Base-by-base conservation (phyloP, 2,329 filamentous ascomycete genomes). In the Cadophora malorum region DNA sequence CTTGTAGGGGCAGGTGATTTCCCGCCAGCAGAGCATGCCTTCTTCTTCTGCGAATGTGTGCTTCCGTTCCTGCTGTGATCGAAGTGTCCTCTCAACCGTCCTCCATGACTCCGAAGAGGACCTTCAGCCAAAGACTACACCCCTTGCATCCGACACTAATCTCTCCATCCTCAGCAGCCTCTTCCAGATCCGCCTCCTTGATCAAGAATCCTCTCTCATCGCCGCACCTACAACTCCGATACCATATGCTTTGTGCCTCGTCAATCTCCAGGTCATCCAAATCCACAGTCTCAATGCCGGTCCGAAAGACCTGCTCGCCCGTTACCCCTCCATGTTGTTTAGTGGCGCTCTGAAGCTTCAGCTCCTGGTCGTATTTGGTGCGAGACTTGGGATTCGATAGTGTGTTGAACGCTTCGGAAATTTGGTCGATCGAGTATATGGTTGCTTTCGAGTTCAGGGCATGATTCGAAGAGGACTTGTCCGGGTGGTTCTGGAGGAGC, bases 41-140 rank as follows among this genome's bases (percentile, higher is more conserved):
- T 23, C 55, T 10, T 19, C n/a, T 41, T 58, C 23, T n/a, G 12
- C 28, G 14, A 55, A 55, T 55, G 4, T 33, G 6, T 55, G 52
- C 16, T 19, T 41, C 23, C 45, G 59, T 49, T 33, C 9, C 41
- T 33, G 38, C 28, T 12, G 12, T n/a, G 8, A 16, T 31, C 28
- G 23, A 41, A 23, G 52, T 45, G 9, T 23, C 9, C 21, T 45
- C 38, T n/a, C 58, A 25, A 9, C 25, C 5, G 45, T 68, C 76
- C 60, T 81, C 83, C 33, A 87, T 78, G 16, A 88, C 82, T 9
- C 85, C 86, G 80, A 90, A 91, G 62, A 88, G 83, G 47, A 91
- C 87, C 66, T 84, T 84, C 63, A 91, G 77, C 88, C 88, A 91
- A 56, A 91, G 79, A 75, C 88, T 91, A 72, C 89, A 91, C 73